A percentile compares a stretch with the other conserved stretches of the same genome.
phyloP scores from a whole-genome alignment of 371 early-diverging fungal species.

The Catenaria anguillulae region DNA sequence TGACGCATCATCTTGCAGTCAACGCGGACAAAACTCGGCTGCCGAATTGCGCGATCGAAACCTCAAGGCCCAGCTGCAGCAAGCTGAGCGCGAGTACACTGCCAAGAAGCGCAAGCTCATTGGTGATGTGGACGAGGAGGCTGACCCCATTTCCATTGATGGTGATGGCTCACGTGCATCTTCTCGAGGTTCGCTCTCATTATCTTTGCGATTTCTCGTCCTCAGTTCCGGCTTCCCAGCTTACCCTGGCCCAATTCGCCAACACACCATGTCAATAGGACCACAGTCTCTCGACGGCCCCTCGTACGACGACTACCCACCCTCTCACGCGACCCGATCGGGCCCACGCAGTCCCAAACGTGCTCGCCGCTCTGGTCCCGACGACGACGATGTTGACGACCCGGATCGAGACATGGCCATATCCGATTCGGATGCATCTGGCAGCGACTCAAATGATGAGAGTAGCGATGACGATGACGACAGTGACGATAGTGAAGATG shows the following conservation, averaged over 20 bases:
- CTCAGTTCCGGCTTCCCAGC: too few species aligned
- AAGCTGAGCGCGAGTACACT: constrained; percentile 50
- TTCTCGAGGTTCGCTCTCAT: too few species aligned
- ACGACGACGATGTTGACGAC: too few species aligned
- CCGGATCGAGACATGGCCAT: background rate
- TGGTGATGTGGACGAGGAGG: too few species aligned
- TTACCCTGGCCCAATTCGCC: too few species aligned
- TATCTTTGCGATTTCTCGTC: too few species aligned
- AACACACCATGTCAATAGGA: too few species aligned
- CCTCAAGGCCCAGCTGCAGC: constrained; percentile 47
- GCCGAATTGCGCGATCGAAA: constrained; percentile 45
- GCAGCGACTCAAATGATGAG: background rate
- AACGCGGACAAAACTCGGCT: constrained; percentile 61
- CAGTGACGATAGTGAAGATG: constrained; percentile 77
- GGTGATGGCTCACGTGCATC: background rate
- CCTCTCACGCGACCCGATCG: too few species aligned
- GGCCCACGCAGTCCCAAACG: too few species aligned
- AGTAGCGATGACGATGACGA: constrained; percentile 21
- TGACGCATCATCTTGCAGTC: constrained; percentile 34
- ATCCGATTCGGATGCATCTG: background rate
- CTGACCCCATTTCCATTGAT: background rate
- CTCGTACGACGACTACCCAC: too few species aligned
- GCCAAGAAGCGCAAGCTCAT: constrained; percentile 24
- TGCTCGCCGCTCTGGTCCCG: too few species aligned
- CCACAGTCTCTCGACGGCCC: too few species aligned